Conservation (phyloP, 768 basidiomycete species). For the Suillus luteus region DNA sequence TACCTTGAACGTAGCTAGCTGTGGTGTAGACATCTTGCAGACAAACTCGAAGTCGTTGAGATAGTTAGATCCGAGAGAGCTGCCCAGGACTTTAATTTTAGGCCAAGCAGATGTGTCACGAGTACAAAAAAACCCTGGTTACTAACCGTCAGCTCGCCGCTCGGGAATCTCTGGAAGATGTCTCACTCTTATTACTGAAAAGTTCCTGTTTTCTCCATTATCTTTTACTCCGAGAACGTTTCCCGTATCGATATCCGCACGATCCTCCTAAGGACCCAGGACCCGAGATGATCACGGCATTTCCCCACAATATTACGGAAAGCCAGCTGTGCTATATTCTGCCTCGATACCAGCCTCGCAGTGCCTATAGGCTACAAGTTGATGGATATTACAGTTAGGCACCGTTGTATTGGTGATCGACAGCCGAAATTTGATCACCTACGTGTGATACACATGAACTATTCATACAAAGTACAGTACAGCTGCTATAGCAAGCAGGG, state of each 20-base stretch:
- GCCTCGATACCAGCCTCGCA: too few species aligned
- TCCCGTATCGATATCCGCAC: too few species aligned
- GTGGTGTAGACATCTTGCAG: constrained; percentile 63
- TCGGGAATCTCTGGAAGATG: background rate
- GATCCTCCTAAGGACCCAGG: too few species aligned
- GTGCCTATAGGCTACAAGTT: too few species aligned
- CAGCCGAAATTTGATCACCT: background rate
- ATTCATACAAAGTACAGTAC: background rate
- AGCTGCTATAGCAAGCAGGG: too few species aligned
- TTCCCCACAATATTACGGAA: too few species aligned
- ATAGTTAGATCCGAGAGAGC: background rate
- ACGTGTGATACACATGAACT: background rate
- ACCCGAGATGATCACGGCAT: too few species aligned
- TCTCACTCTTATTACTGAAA: background rate
- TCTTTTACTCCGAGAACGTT: too few species aligned
- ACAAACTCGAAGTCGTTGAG: constrained; percentile 8
- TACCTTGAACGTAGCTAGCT: constrained; percentile 84
- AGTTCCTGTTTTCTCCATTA: background rate
- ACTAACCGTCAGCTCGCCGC: background rate
- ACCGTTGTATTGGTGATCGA: too few species aligned
- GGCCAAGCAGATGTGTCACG: background rate
- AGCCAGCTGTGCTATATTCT: too few species aligned
- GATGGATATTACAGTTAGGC: too few species aligned
- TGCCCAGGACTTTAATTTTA: background rate
- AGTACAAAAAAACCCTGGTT: background rate